Percentiles rank a stretch among this genome's conserved stretches.
These are phyloP conservation scores for Microbotryomycetes sp. DNA, from an alignment of 1,284 basidiomycete genomes.

Conservation along the genomic window DNA sequence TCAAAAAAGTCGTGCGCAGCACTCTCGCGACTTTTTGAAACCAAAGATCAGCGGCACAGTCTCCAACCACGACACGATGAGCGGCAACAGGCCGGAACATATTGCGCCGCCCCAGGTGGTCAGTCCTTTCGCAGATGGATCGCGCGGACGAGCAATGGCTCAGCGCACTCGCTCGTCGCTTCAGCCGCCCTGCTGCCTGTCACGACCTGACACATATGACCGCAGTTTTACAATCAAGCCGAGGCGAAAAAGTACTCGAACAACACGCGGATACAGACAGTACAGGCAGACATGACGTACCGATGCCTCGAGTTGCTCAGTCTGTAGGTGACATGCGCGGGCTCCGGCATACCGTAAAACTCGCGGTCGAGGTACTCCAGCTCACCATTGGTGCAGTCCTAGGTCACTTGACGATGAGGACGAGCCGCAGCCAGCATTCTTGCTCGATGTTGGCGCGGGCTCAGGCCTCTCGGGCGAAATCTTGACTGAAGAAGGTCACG, in stretches of 20 bases:
- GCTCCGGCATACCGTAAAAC: neutral
- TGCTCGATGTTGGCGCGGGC: conserved; percentile 96
- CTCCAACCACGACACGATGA: conserved; percentile 5
- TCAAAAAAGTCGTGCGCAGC: neutral
- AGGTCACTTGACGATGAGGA: conserved; percentile 15
- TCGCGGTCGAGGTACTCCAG: neutral
- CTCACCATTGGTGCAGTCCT: neutral
- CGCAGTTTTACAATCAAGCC: conserved; percentile 88
- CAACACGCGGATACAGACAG: conserved; percentile 90
- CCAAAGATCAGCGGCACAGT: too few species aligned
- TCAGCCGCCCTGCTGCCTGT: neutral
- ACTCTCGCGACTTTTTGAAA: neutral
- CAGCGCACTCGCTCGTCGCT: neutral
- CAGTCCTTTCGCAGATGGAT: conserved; percentile 38
- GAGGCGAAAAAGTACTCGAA: conserved; percentile 92
- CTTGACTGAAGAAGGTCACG: conserved; percentile 84
- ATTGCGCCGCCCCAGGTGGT: conserved; percentile 95
- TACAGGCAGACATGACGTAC: conserved; percentile 97
- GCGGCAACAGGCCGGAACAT: conserved; percentile 66
- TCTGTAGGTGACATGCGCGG: conserved; percentile 44
- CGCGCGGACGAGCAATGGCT: neutral
- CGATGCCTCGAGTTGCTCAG: conserved; percentile 86
- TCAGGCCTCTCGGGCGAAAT: conserved; percentile 98
- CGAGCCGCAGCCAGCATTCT: conserved; percentile 55
- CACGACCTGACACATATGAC: conserved; percentile 15